phyloP scores from a whole-genome alignment of 306 rosid genomes.

The Vicia sativa region DNA sequence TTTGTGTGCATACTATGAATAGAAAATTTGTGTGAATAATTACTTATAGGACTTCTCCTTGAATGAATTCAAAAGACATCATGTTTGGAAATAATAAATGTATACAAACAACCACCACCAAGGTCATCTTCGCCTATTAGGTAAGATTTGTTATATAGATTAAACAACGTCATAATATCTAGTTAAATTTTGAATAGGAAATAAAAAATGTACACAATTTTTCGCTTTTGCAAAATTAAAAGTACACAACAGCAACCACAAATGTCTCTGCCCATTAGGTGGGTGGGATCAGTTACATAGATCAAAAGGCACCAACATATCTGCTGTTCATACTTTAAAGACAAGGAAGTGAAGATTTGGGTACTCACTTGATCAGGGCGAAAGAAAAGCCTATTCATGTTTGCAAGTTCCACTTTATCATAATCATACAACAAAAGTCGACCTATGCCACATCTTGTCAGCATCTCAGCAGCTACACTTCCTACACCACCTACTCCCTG shows the following conservation, averaged over 20 bases:
- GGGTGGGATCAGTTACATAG: background rate
- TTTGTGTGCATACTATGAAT: background rate
- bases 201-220: background rate
- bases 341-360: constrained; percentile 24
- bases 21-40: too few relatives aligned
- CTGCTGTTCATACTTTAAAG: background rate
- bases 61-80: constrained; percentile 1
- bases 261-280: background rate
- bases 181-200: constrained; percentile 6
- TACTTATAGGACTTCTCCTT: constrained; percentile 1
- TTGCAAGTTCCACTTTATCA: constrained; percentile 97
- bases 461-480: constrained; percentile 99
- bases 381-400: constrained; percentile 96
- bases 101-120: background rate
- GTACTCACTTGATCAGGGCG: constrained; percentile 89
- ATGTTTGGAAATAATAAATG: constrained; percentile 7
- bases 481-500: constrained; percentile 99
- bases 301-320: background rate
- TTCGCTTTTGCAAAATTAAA: background rate
- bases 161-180: background rate
- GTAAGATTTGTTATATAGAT: constrained; percentile 2
- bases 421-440: constrained; percentile 95
- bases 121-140: background rate
- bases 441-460: constrained; percentile 97
- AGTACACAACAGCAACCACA: background rate